phyloP scores from a whole-genome alignment of 176 grass and related monocot genomes.

The Avena sativa region DNA sequence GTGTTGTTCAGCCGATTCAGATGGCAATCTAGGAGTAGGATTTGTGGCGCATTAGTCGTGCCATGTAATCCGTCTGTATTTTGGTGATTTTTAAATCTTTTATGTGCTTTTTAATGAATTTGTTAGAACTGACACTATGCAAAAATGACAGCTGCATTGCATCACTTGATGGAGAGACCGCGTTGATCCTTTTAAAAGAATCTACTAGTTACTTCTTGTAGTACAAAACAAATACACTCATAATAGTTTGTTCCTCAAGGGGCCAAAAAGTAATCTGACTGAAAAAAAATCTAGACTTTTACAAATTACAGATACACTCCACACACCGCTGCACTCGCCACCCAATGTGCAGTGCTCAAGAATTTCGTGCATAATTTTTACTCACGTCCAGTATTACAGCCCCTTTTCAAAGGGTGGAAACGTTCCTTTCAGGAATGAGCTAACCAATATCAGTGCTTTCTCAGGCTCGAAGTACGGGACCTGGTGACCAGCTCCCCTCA shows the following conservation, averaged over 20 bases:
- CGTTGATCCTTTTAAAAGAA: too few relatives aligned
- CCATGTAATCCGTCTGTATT: too few relatives aligned
- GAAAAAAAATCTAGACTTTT: background rate
- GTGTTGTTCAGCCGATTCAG: too few relatives aligned
- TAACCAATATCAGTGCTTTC: constrained; percentile 49
- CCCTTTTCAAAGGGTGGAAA: constrained; percentile 29
- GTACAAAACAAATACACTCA: too few relatives aligned
- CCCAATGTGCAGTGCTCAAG: background rate
- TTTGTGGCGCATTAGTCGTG: too few relatives aligned
- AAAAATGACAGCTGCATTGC: too few relatives aligned
- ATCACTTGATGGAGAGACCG: too few relatives aligned
- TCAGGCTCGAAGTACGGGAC: constrained; percentile 56
- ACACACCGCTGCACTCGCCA: background rate
- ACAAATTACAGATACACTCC: background rate
- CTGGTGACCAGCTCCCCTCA: constrained; percentile 60
- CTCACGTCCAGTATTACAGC: background rate
- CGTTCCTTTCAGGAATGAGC: constrained; percentile 47
- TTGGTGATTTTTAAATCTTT: too few relatives aligned
- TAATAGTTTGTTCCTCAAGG: background rate
- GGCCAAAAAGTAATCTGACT: background rate
- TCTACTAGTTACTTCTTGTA: too few relatives aligned
- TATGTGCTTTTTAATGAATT: too few relatives aligned
- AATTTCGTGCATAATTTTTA: background rate
- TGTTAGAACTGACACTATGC: too few relatives aligned
- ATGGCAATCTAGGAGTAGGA: too few relatives aligned